Base-by-base conservation (phyloP, 257 asterid species). In the Solanum corneliomulleri region DNA sequence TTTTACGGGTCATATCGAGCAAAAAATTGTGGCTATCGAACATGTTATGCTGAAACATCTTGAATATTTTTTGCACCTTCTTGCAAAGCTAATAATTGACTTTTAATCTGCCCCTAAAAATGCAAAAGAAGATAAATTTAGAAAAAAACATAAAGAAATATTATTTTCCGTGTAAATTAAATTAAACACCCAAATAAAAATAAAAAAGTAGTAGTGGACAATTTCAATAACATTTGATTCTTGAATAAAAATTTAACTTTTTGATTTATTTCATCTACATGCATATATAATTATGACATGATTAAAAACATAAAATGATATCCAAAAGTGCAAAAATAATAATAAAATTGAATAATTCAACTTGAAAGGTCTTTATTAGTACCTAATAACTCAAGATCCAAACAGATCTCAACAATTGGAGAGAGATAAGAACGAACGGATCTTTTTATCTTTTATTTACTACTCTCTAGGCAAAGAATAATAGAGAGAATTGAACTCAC, bases 21-120 rank as follows among this genome's bases (percentile, higher is more conserved):
- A 93, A 86, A 69, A 90, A 93, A 72, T 88, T 93, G 82, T 93
- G 95, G 82, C 91, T 91, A 2, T 95, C 96, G 89, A 93, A 94
- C 91, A 94, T 91, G 89, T 91, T 93, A 66, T 96, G 92, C 33
- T 94, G 96, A 90, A 89, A 94, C 98, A 95, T 95, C 91, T 90
- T 87, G 66, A 39, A 6, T 27, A 44, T 20, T 56, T 45, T n/a
- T n/a, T 39, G 15, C 33, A 44, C n/a, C 31, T 27, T 25, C 35
- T 47, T 74, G 84, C 35, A 83, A 69, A 35, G 45, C 72, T 49
- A 12, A 84, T 47, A 41, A 15, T 81, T 18, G 23, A 25, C 58
- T 11, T 49, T 72, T 85, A 56, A 60, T 84, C 87, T 89, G 87
- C n/a, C 16, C 27, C 58, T 5, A 15, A 8, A 86, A 85, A 69